Base-by-base conservation (phyloP, 1,284 basidiomycete genomes). In the Tilletia caries region DNA sequence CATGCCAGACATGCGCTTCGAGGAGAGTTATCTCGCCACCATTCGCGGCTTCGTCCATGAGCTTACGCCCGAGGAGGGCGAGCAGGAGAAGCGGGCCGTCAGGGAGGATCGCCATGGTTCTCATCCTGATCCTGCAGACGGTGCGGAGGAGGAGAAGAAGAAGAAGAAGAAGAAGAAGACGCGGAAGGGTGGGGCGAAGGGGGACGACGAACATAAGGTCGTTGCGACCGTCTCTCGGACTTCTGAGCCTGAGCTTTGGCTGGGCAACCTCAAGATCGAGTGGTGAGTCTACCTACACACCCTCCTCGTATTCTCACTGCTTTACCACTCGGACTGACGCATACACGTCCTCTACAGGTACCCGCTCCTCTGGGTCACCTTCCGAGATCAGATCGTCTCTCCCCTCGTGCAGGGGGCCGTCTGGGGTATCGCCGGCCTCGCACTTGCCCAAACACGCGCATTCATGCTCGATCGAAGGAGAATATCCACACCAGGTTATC, bases 1-100 rank as follows among this genome's bases (percentile, higher is more conserved):
- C 1, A 67, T 80, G 0, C 79, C 79, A 5, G 79, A 80, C 52
- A 69, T 80, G 23, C 73, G 79, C 29, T 80, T 80, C 58, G 79
- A 80, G 68, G 76, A 79, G 60, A 76, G 73, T 18, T 80, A 79
- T 64, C 69, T 80, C 10, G 75, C 79, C 34, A 76, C 74, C 27
- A 74, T 80, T 20, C 68, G 77, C 3, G 66, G 65, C 2, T 76
- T 78, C 50, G 65, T 80, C 13, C 79, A 80, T 65, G 77, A 75
- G 43, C 71, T 67, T 69, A 68, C 1, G 34, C 46, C 67, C 6
- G 50, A 65, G 50, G 64, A 68, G 29, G 64, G 58, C 18, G 43
- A 52, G 48, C 15, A 37, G 50, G 67, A 33, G 67, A 72, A n/a
- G 15, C 64, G 5, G 8, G 50, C 33, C 15, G 43, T 68, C 6